phyloP scores from a whole-genome alignment of 768 basidiomycete species.

The Leucogyrophana mollusca region DNA sequence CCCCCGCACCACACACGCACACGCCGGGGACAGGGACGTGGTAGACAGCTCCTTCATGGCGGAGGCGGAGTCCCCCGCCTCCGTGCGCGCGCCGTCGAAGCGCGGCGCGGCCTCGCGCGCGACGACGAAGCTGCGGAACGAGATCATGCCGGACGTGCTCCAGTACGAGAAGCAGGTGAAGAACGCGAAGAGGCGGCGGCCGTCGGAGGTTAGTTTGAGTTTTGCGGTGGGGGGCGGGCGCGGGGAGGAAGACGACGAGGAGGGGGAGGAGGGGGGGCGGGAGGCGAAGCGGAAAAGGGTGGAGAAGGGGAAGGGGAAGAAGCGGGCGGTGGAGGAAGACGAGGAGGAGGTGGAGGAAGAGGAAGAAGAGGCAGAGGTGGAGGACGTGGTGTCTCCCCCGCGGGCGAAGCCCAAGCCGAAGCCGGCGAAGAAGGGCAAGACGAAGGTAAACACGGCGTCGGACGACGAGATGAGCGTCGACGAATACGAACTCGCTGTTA shows the following conservation, averaged over 20 bases:
- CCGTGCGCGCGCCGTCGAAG: conserved; percentile 25
- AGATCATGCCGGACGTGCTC: conserved; percentile 76
- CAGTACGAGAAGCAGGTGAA: conserved; percentile 69
- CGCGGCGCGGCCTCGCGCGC: conserved; percentile 58
- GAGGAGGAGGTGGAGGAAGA: conserved; percentile 16
- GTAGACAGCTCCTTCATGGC: conserved; percentile 10
- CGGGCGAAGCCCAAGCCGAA: conserved; percentile 12
- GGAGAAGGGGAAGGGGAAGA: conserved; percentile 15
- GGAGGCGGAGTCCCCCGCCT: conserved; percentile 9
- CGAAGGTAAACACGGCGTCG: neutral
- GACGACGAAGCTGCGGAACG: conserved; percentile 40
- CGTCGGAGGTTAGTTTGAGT: too few species aligned
- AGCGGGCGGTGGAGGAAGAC: conserved; percentile 12
- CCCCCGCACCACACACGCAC: neutral
- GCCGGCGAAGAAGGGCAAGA: conserved; percentile 8
- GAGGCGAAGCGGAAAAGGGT: conserved; percentile 17
- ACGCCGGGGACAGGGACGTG: conserved; percentile 1
- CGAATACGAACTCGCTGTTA: conserved; percentile 1
- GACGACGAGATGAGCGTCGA: conserved; percentile 9
- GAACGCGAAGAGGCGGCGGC: conserved; percentile 29
- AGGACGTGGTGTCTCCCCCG: conserved; percentile 10
- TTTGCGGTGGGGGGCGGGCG: conserved; percentile 30
- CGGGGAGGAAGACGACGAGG: conserved; percentile 8
- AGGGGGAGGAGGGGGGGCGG: too few species aligned
- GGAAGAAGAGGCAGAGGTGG: conserved; percentile 25